Conservation (phyloP, 2,329 filamentous ascomycete species). For the Pezicula radicicola region DNA sequence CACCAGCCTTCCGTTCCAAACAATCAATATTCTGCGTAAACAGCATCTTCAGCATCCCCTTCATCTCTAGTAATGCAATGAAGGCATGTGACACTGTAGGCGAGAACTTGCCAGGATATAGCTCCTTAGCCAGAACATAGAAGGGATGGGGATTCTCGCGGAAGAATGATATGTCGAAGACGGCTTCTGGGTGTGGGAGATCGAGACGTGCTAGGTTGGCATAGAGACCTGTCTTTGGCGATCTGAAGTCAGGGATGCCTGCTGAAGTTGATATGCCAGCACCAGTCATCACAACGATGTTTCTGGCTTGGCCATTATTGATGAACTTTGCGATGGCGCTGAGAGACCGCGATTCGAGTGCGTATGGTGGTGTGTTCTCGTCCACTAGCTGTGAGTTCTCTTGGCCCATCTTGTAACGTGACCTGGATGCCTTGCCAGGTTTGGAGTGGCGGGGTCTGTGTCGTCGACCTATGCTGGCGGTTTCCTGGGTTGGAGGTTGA, state of each 20-base stretch:
- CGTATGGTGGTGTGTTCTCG: slow-evolving; percentile 56
- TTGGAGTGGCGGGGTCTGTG: slow-evolving; percentile 38
- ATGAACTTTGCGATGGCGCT: slow-evolving; percentile 79
- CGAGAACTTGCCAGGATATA: slow-evolving; percentile 85
- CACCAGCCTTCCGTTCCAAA: slow-evolving; percentile 81
- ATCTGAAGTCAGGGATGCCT: slow-evolving; percentile 88
- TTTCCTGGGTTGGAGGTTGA: neutral
- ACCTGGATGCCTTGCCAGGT: slow-evolving; percentile 13
- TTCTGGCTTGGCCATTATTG: slow-evolving; percentile 60
- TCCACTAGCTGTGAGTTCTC: slow-evolving; percentile 72
- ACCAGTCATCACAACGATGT: slow-evolving; percentile 85
- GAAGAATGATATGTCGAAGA: slow-evolving; percentile 94
- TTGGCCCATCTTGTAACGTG: slow-evolving; percentile 72
- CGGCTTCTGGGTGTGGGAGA: slow-evolving; percentile 84
- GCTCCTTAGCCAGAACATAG: slow-evolving; percentile 85
- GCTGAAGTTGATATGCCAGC: slow-evolving; percentile 81
- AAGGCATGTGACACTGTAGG: slow-evolving; percentile 92
- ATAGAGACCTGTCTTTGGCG: slow-evolving; percentile 89
- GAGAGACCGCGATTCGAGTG: slow-evolving; percentile 66
- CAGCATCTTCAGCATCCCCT: slow-evolving; percentile 75
- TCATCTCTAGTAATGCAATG: slow-evolving; percentile 75
- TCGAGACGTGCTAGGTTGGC: slow-evolving; percentile 84
- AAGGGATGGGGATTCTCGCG: slow-evolving; percentile 81
- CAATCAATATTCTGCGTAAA: slow-evolving; percentile 99
- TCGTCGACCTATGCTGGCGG: slow-evolving; percentile 47